Evolutionary conservation across 78 protist species (phyloP).

Genomic region (Pigoraptor vietnamica): DNA sequence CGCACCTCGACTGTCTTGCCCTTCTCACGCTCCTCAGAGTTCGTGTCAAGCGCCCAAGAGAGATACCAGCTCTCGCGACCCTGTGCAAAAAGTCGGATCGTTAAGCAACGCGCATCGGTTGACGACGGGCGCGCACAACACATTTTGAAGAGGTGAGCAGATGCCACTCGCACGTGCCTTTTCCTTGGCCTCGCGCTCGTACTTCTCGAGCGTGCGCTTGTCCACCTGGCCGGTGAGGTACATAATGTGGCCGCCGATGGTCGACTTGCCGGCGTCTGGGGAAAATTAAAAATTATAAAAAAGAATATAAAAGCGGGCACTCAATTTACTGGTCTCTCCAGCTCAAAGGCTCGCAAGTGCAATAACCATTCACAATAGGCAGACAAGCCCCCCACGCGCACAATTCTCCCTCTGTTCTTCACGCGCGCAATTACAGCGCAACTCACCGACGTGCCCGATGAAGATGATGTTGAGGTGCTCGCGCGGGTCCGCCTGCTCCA

Average conservation of each 20-base stretch:
- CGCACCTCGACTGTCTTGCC: conserved; percentile 75
- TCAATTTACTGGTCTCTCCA: no score
- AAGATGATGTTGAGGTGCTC: conserved; percentile 85
- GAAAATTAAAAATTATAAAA: conserved; percentile 30
- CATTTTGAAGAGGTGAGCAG: no score
- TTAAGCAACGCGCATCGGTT: no score
- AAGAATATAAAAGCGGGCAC: no score
- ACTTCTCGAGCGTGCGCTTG: conserved; percentile 90
- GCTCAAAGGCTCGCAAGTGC: no score
- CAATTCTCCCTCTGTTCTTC: no score
- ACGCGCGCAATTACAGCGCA: no score
- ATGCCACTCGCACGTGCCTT: no score
- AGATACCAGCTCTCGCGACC: conserved; percentile 86
- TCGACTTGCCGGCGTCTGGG: conserved; percentile 91
- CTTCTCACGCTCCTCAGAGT: conserved; percentile 92
- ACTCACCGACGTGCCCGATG: conserved; percentile 87
- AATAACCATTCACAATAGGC: no score
- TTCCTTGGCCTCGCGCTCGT: conserved; percentile 91
- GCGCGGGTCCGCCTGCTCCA: not conserved
- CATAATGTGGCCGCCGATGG: conserved; percentile 89
- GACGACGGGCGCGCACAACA: no score
- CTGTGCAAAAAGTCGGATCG: no score
- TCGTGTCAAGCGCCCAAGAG: conserved; percentile 90
- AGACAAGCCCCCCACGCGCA: no score
- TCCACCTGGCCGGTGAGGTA: conserved; percentile 85